phyloP scores from a whole-genome alignment of 129 eudicot genomes.

The Erigeron canadensis region DNA sequence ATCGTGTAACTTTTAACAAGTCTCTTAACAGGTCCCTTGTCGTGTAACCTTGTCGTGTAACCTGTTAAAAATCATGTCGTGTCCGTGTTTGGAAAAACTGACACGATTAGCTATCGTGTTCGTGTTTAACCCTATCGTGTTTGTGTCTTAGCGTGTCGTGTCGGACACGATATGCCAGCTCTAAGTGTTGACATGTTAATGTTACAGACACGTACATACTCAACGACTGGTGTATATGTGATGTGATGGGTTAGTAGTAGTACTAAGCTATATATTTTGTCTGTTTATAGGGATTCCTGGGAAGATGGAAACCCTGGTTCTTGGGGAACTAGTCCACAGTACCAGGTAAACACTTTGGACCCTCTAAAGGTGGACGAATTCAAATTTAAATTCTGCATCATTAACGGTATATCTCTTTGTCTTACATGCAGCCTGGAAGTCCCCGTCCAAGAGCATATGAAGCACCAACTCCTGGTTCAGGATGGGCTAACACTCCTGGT shows the following conservation, averaged over 20 bases:
- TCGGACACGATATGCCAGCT: too few relatives aligned
- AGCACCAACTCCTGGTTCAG: slow-evolving; percentile 97
- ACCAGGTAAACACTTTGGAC: slow-evolving; percentile 53
- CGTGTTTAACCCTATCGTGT: too few relatives aligned
- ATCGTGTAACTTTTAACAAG: too few relatives aligned
- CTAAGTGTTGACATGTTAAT: not conserved
- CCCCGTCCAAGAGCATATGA: slow-evolving; percentile 90
- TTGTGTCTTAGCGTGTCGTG: too few relatives aligned
- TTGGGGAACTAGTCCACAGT: slow-evolving; percentile 93
- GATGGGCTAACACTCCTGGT: slow-evolving; percentile 82
- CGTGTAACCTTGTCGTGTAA: too few relatives aligned
- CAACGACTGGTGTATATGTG: not conserved
- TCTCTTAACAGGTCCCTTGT: too few relatives aligned
- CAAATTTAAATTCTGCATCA: not conserved
- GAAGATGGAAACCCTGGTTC: slow-evolving; percentile 98
- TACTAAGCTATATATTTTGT: not conserved
- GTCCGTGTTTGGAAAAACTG: too few relatives aligned
- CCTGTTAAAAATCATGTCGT: too few relatives aligned
- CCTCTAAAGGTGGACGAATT: not conserved
- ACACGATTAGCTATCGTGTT: too few relatives aligned
- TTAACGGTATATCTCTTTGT: not conserved
- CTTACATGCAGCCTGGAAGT: slow-evolving; percentile 71
- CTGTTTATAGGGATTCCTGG: slow-evolving; percentile 76
- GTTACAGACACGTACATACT: not conserved
- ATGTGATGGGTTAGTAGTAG: slow-evolving; percentile 12